Evolutionary conservation across 306 rosid genomes (phyloP), one percentile per base, ranked within the genome.

Genomic region (Fragaria ananassa): DNA sequence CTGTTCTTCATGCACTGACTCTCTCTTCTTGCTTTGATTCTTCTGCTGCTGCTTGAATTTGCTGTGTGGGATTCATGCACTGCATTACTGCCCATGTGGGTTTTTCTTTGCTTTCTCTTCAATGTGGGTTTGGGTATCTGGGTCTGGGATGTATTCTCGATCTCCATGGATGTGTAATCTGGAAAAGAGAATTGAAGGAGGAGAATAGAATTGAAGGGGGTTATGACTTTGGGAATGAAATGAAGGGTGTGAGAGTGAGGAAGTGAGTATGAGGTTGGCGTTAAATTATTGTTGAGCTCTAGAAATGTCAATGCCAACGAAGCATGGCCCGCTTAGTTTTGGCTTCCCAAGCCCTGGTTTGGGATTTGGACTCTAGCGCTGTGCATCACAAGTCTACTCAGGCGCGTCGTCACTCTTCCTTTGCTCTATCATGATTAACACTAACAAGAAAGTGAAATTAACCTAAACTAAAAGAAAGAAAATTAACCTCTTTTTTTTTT

Each of bases 261-360:
- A 81, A 37, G 70, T 18, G 70, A 65, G 47, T 64, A 35, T 35
- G 77, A 61, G 60, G 68, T 71, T 27, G 53, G 75, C 15, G 86
- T 86, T 81, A 85, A 87, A 88, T 85, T 78, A 88, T 91, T 84
- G 89, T 76, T 50, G 84, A 81, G 91, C 72, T 84, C 87, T 81
- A 83, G 87, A 91, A 94, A 87, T 94, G 97, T 88, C 90, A 90
- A 92, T 85, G 96, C 91, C 96, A 92, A 90, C 96, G 90, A 90
- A 90, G 95, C 91, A 71, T 86, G 96, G 72, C 90, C 96, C 96
- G 82, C 85, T 50, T 1, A 41, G 57, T 80, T 86, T 83, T 86
- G 90, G 72, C 74, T 70, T 81, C 76, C 81, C 72, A 61, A 72
- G 63, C 88, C 83, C 78, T 77, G 76, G 79, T 75, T 75, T 74